phyloP scores from a whole-genome alignment of 1,284 basidiomycete species.

The Fomitiporia mediterranea region DNA sequence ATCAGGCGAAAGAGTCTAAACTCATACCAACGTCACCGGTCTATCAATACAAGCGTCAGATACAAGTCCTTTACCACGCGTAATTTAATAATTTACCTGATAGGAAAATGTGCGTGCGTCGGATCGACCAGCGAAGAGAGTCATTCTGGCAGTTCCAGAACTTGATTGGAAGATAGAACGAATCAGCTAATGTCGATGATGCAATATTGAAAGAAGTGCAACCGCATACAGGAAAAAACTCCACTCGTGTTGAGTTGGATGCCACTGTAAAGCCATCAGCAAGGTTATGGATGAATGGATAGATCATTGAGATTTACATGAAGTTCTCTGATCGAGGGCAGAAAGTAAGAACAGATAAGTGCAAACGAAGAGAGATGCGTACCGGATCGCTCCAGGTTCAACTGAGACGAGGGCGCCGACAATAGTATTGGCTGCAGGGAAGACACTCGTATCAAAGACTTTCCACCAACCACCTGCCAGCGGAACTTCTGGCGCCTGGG shows the following conservation, averaged over 20 bases:
- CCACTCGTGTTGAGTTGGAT: slow-evolving; percentile 69
- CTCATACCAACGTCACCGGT: slow-evolving; percentile 58
- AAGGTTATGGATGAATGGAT: not conserved
- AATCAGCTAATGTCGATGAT: not conserved
- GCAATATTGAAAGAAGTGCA: not conserved
- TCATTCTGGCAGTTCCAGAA: slow-evolving; percentile 53
- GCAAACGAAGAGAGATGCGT: slow-evolving; percentile 24
- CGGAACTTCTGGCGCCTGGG: slow-evolving; percentile 44
- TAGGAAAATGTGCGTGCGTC: slow-evolving; percentile 68
- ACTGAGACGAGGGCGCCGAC: slow-evolving; percentile 64
- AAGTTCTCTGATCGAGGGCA: slow-evolving; percentile 36
- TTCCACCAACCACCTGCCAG: slow-evolving; percentile 58
- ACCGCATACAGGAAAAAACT: slow-evolving; percentile 44
- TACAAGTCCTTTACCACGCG: too few species aligned
- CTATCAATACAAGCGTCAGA: too few species aligned
- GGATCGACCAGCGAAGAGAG: slow-evolving; percentile 55
- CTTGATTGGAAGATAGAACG: slow-evolving; percentile 31
- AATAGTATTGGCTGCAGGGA: slow-evolving; percentile 50
- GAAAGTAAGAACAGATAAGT: not conserved
- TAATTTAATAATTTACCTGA: slow-evolving; percentile 37
- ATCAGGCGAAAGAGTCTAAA: slow-evolving; percentile 7
- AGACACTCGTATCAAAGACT: slow-evolving; percentile 52
- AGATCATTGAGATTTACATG: slow-evolving; percentile 27
- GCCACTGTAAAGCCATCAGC: slow-evolving; percentile 48
- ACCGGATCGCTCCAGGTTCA: slow-evolving; percentile 61